These are phyloP conservation scores for Dipteronia dyeriana DNA, from an alignment of 345 rosid genomes.

Conservation along the genomic window DNA sequence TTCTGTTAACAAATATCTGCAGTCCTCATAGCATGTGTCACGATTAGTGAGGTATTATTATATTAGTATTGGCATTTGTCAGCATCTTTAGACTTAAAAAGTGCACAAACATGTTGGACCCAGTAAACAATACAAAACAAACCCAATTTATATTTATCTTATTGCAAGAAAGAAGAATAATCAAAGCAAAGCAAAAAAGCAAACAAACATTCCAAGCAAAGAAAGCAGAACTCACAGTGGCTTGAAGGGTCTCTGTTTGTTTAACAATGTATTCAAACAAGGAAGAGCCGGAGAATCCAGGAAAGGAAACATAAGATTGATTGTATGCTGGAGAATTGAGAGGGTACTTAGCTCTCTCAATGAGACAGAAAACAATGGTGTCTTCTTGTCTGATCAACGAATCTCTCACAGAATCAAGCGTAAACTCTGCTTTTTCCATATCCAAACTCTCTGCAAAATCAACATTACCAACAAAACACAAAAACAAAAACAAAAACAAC, in stretches of 20 bases:
- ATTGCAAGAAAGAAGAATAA: background rate
- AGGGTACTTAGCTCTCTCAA: slow-evolving; percentile 79
- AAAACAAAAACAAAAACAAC: slow-evolving; percentile 10
- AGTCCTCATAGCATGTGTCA: background rate
- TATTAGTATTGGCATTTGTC: background rate
- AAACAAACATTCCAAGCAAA: background rate
- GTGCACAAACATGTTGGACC: background rate
- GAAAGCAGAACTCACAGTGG: slow-evolving; percentile 44
- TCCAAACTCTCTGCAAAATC: background rate
- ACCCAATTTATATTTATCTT: background rate
- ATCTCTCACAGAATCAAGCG: slow-evolving; percentile 60
- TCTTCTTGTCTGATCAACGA: slow-evolving; percentile 85
- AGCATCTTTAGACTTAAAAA: background rate
- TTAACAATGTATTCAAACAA: slow-evolving; percentile 51
- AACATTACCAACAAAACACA: background rate
- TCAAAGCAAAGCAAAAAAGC: background rate
- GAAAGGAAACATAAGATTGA: slow-evolving; percentile 31
- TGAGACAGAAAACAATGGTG: slow-evolving; percentile 62
- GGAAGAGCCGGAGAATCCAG: slow-evolving; percentile 54
- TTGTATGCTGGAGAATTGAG: slow-evolving; percentile 46
- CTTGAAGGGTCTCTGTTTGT: slow-evolving; percentile 62
- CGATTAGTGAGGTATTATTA: background rate
- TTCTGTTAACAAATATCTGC: background rate
- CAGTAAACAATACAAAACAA: background rate
- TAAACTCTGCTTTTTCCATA: slow-evolving; percentile 35